Base-by-base conservation (phyloP, 257 asterid genomes). In the Primulina huaijiensis region DNA sequence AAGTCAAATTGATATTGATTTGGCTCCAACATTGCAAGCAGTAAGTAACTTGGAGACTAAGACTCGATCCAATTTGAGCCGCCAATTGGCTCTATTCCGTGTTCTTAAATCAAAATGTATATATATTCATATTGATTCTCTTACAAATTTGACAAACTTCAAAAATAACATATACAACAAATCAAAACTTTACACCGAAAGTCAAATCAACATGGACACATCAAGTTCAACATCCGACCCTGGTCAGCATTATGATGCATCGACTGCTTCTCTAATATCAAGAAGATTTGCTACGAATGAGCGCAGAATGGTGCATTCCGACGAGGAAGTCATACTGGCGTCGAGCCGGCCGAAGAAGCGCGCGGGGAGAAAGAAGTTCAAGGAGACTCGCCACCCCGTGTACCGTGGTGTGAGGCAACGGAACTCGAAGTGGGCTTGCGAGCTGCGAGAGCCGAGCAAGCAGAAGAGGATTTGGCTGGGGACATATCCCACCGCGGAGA, bases 381-480 rank as follows among this genome's bases (percentile, higher is more conserved):
- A 79, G 70, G 95, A 88, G 73, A 81, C 92, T 14, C 79, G 90
- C 74, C 95, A 86, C 78, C 89, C 95, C 0, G 77, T 86, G 7
- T 84, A 75, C 74, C 83, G 87, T 65, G 95, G 90, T 38, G 85
- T 88, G 2, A 55, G 95, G 70, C 72, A 65, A 19, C 64, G 85
- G 56, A 81, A 81, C 23, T 77, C 81, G 8, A 80, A 81, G 57
- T 89, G 92, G 95, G 95, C 86, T 0, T 88, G 90, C 58, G 95
- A 88, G 83, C 56, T 85, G 37, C 81, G 93, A 0, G 91, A 89
- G 59, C 94, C 89, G 16, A 83, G 29, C 7, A 65, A 80, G 21
- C 86, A 89, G 56, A 71, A 79, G 25, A 69, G 96, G 66, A 85
- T 89, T 62, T 89, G 96, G 96, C 70, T 89, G 1, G 95, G 96